Percentiles rank a stretch among this genome's conserved stretches.
phyloP scores from a whole-genome alignment of 495 filamentous ascomycete genomes.

The Aspergillus avenaceus region DNA sequence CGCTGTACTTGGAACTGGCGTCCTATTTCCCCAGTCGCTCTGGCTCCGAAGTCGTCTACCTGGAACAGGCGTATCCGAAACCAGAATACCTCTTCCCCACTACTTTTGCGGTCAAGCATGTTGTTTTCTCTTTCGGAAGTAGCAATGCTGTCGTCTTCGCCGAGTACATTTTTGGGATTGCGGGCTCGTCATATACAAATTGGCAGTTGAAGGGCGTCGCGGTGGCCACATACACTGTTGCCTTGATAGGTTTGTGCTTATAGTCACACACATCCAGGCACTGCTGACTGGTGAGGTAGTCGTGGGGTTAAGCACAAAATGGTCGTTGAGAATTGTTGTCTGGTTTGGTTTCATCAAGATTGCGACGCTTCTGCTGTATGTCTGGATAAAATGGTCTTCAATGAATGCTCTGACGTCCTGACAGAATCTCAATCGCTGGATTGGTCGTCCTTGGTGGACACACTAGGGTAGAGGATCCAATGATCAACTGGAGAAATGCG shows the following conservation, averaged over 20 bases:
- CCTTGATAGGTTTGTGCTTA: conserved; percentile 33
- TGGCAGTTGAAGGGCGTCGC: conserved; percentile 65
- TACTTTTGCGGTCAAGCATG: conserved; percentile 55
- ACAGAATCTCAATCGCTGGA: conserved; percentile 52
- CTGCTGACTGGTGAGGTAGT: not conserved
- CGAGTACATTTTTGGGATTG: conserved; percentile 52
- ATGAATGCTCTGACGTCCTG: not conserved
- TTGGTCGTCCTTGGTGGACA: conserved; percentile 59
- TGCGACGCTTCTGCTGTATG: not conserved
- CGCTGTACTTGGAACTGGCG: conserved; percentile 57
- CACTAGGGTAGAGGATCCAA: conserved; percentile 50
- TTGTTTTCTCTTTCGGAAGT: conserved; percentile 58
- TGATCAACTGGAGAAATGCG: conserved; percentile 53
- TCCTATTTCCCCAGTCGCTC: conserved; percentile 62
- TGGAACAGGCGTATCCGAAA: conserved; percentile 61
- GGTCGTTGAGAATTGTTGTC: not conserved
- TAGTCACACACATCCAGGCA: not conserved
- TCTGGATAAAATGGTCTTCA: no score
- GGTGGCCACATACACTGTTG: conserved; percentile 54
- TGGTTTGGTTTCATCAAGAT: not conserved
- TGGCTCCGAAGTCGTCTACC: conserved; percentile 61
- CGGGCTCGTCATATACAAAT: conserved; percentile 36
- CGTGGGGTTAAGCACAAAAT: conserved; percentile 39
- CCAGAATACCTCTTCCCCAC: conserved; percentile 60
- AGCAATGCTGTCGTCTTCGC: conserved; percentile 61